These are phyloP conservation scores for Boletus rubescentipes DNA, from an alignment of 768 basidiomycete genomes.

Conservation along the genomic window DNA sequence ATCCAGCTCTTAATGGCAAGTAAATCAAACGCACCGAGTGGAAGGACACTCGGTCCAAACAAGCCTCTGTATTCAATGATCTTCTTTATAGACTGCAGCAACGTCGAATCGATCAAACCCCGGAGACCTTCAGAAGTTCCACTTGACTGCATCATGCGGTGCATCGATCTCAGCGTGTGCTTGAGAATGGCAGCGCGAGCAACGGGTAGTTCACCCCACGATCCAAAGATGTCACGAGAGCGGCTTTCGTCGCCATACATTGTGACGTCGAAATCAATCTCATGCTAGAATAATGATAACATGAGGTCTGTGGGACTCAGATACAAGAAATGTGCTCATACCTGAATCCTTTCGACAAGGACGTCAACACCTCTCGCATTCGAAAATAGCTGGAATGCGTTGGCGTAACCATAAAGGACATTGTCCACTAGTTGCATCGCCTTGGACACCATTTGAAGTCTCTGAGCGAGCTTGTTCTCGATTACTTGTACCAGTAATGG, in stretches of 20 bases:
- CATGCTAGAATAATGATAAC: conserved; percentile 44
- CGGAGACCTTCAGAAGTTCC: conserved; percentile 93
- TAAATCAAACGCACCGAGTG: conserved; percentile 58
- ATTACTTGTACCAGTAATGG: conserved; percentile 87
- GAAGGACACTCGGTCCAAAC: conserved; percentile 86
- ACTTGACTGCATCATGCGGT: conserved; percentile 96
- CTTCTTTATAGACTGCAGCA: conserved; percentile 82
- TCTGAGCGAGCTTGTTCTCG: conserved; percentile 67
- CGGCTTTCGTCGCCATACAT: conserved; percentile 48
- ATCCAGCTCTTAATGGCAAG: background rate
- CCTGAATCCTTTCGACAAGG: conserved; percentile 86
- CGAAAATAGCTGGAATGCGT: conserved; percentile 86
- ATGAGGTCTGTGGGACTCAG: conserved; percentile 7
- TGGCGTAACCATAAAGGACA: conserved; percentile 85
- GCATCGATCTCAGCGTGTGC: conserved; percentile 86
- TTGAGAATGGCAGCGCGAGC: conserved; percentile 81
- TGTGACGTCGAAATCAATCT: conserved; percentile 64
- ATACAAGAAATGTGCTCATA: conserved; percentile 34
- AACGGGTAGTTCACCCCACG: conserved; percentile 66
- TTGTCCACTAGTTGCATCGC: conserved; percentile 92
- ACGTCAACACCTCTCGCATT: conserved; percentile 80
- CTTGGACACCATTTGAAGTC: conserved; percentile 79
- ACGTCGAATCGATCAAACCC: conserved; percentile 87
- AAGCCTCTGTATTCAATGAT: conserved; percentile 79
- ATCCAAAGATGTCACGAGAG: conserved; percentile 46